These are phyloP conservation scores for Aspergillus sclerotialis DNA, from an alignment of 2,329 filamentous ascomycete species.

Conservation along the genomic window DNA sequence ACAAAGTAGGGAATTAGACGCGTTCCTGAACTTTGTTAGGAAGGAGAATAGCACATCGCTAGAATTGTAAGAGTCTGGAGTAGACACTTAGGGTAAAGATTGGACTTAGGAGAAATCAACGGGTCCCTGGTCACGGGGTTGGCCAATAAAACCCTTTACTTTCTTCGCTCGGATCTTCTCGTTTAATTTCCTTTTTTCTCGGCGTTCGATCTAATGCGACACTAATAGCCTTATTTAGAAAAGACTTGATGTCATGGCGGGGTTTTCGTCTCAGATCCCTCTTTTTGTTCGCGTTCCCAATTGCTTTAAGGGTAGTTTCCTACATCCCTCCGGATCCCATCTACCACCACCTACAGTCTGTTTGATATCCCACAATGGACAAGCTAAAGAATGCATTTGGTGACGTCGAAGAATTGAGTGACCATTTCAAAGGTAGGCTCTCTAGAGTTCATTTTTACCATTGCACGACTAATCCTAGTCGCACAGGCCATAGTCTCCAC, in stretches of 20 bases:
- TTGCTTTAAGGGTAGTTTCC: background rate
- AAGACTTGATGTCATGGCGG: background rate
- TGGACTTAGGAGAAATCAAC: too few species aligned
- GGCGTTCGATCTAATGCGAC: too few species aligned
- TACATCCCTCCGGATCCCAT: background rate
- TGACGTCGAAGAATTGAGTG: background rate
- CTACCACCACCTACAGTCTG: background rate
- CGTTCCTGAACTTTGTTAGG: constrained; percentile 12
- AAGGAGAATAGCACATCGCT: constrained; percentile 14
- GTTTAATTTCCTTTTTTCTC: too few species aligned
- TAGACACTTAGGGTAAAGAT: too few species aligned
- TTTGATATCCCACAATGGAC: background rate
- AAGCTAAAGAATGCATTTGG: background rate
- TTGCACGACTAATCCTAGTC: constrained; percentile 1
- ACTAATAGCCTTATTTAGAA: too few species aligned
- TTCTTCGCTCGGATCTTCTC: too few species aligned
- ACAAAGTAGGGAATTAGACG: constrained; percentile 10
- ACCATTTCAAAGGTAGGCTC: background rate
- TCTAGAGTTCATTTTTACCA: background rate
- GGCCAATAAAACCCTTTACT: too few species aligned
- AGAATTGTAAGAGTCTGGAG: too few species aligned
- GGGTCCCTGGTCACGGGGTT: too few species aligned
- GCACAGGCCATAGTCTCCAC: constrained; percentile 29
- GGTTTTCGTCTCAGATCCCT: background rate
- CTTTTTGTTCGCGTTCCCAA: background rate